These are phyloP conservation scores for Agrocybe praecox DNA, from an alignment of 768 basidiomycete genomes.

Conservation along the genomic window DNA sequence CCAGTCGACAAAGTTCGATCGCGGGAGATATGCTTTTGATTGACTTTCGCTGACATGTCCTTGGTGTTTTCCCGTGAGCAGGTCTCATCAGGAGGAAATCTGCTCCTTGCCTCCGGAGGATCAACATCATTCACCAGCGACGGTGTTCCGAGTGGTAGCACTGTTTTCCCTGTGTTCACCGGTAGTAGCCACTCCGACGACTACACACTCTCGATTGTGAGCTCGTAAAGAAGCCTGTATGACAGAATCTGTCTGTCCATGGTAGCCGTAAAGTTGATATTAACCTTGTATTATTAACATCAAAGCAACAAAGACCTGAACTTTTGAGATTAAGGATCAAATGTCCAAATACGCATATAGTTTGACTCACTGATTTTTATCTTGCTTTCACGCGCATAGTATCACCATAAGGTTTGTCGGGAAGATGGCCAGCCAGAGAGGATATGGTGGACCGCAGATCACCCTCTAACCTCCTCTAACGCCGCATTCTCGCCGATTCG, in stretches of 20 bases:
- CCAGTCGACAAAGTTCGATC: no score
- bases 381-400: background rate
- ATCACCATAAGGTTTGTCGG: background rate
- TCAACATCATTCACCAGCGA: slow-evolving; percentile 54
- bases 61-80: slow-evolving; percentile 16
- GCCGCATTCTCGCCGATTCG: slow-evolving; percentile 24
- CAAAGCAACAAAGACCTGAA: background rate
- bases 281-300: background rate
- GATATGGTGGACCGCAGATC: background rate
- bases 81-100: slow-evolving; percentile 47
- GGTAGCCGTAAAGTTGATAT: background rate
- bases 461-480: slow-evolving; percentile 18
- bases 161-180: slow-evolving; percentile 40
- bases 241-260: background rate
- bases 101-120: slow-evolving; percentile 52
- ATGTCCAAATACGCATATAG: no score
- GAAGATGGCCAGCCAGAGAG: background rate
- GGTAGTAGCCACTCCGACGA: slow-evolving; percentile 33
- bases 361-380: background rate
- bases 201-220: slow-evolving; percentile 41
- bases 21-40: background rate
- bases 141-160: slow-evolving; percentile 51
- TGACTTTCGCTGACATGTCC: background rate
- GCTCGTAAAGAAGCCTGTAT: slow-evolving; percentile 21
- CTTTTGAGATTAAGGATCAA: no score